Evolutionary conservation across 2,329 filamentous ascomycete genomes (phyloP), one percentile per base, ranked within the genome.

Genomic region (Exutisphaerella laricina): DNA sequence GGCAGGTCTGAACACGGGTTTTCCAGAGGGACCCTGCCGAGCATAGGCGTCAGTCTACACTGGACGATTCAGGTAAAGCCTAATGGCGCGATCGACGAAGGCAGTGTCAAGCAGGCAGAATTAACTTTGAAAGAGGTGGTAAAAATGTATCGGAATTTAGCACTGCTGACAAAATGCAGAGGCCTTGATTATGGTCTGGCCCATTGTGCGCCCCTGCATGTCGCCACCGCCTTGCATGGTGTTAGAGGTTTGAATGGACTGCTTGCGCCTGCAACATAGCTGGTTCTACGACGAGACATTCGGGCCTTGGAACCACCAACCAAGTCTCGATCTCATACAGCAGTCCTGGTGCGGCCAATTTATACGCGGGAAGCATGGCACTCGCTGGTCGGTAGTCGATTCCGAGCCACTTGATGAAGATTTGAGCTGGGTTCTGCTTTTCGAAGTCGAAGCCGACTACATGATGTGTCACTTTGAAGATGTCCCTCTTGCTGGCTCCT

Each of bases 201-300:
- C 36, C 79, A 81, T 57, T 67, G 67, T 12, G 72, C 80, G n/a
- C 86, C 86, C 13, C 87, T 85, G 83, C 86, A 90, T 70, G 69
- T 90, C 46, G 82, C 79, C 9, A 82, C 78, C 13, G 84, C 80
- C 2, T 75, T 84, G 63, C 83, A 82, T 65, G 83, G 77, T 2
- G 79, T 80, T 3, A 71, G 77, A 59, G 81, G 75, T 14, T 63
- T 90, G 58, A 57, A 68, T 23, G 57, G 58, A 1, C 39, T 57
- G 35, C 39, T 46, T 22, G 20, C 40, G 12, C 31, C 40, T 36
- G 25, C 31, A 36, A 14, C 17, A 36, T 33, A 18, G 20, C n/a
- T 18, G 14, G 20, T 18, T 18, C 3, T 10, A 33, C 8, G 9
- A n/a, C 13, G 14, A 10, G 16, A 14, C 9, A 33, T 33, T 14